Percentiles rank a stretch among this genome's conserved stretches.
phyloP scores from a whole-genome alignment of 2,329 filamentous ascomycete species.

The Sarocladium oryzae region DNA sequence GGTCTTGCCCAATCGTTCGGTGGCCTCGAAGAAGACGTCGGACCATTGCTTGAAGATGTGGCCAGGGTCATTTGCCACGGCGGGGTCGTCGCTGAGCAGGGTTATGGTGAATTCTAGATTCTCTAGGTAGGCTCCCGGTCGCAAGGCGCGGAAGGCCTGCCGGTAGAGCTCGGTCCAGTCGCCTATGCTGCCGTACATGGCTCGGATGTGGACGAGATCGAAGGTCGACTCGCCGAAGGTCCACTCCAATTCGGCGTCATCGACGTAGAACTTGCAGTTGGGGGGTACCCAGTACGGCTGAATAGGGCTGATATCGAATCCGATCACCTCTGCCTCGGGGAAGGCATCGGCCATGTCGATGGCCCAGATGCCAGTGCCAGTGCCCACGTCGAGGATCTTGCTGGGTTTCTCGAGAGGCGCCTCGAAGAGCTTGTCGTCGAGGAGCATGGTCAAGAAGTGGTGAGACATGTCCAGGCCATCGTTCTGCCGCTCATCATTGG shows the following conservation, averaged over 20 bases:
- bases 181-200: background rate
- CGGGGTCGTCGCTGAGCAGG: constrained; percentile 13
- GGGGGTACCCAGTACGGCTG: constrained; percentile 38
- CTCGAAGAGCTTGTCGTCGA: constrained; percentile 18
- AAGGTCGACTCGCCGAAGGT: constrained; percentile 41
- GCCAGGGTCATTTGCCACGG: constrained; percentile 13
- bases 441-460: constrained; percentile 14
- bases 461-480: constrained; percentile 20
- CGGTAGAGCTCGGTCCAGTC: background rate
- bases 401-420: constrained; percentile 18
- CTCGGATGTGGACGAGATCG: constrained; percentile 43
- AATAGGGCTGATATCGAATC: constrained; percentile 29
- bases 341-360: constrained; percentile 24
- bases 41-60: constrained; percentile 15
- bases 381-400: constrained; percentile 41
- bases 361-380: constrained; percentile 40
- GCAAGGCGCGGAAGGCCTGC: constrained; percentile 8
- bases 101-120: constrained; percentile 18
- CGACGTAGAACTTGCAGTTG: constrained; percentile 57
- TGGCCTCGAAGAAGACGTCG: background rate
- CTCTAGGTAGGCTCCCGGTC: constrained; percentile 12
- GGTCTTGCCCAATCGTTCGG: constrained; percentile 8
- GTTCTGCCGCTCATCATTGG: constrained; percentile 21
- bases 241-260: constrained; percentile 48
- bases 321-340: constrained; percentile 23